Conservation (phyloP, 2,329 filamentous ascomycete species). For the Aspergillus aculeatinus region DNA sequence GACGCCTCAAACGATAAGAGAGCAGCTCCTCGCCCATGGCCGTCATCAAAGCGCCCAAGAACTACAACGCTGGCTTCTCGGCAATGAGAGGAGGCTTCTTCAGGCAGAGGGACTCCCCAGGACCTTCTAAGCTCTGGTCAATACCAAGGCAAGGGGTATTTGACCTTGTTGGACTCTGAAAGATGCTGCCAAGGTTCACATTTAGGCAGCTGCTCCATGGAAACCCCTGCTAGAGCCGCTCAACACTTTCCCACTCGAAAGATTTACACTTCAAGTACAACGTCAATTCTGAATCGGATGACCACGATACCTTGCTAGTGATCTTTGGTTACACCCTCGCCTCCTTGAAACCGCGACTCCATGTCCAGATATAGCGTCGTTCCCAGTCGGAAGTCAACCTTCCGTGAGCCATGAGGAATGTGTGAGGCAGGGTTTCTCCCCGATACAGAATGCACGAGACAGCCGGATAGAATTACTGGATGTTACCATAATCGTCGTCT, state of each 20-base stretch:
- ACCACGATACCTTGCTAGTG: neutral
- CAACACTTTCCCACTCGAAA: neutral
- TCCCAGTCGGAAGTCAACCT: conserved; percentile 2
- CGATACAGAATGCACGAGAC: conserved; percentile 20
- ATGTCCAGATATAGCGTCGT: neutral
- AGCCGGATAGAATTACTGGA: conserved; percentile 8
- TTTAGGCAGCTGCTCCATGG: neutral
- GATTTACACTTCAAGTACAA: neutral
- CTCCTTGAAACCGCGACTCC: neutral
- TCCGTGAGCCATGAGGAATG: conserved; percentile 18
- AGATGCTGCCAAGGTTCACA: neutral
- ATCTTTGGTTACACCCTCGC: neutral
- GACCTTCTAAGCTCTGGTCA: neutral
- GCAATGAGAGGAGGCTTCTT: neutral
- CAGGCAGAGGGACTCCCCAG: neutral
- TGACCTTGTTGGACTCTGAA: neutral
- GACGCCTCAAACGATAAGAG: neutral
- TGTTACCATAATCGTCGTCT: conserved; percentile 15
- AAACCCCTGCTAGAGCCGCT: neutral
- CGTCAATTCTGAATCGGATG: neutral
- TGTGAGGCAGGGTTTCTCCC: conserved; percentile 13
- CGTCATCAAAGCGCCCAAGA: neutral
- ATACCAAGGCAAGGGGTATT: neutral
- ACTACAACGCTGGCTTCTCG: neutral
- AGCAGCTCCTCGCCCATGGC: neutral